Conservation (phyloP, 495 filamentous ascomycete genomes). For the Lepidopterella palustris region DNA sequence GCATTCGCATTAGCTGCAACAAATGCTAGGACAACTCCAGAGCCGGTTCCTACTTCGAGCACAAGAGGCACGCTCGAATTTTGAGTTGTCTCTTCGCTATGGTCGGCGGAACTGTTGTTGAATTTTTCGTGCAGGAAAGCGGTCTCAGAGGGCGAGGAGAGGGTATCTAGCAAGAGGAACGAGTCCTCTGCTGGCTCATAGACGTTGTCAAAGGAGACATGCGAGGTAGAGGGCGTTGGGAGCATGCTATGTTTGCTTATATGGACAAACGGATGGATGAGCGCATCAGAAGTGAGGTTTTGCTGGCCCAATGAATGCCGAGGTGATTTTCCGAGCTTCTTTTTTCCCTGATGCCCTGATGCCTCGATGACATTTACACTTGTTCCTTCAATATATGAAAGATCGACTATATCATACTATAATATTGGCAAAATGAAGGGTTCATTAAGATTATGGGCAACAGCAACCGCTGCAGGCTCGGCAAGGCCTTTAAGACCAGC, state of each 20-base stretch:
- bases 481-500: constrained; percentile 50
- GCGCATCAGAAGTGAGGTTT: background rate
- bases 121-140: constrained; percentile 65
- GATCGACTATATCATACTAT: background rate
- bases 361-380: background rate
- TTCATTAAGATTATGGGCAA: constrained; percentile 11
- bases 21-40: constrained; percentile 86
- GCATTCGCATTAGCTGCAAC: constrained; percentile 61
- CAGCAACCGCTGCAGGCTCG: constrained; percentile 24
- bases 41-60: constrained; percentile 85
- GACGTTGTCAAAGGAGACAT: constrained; percentile 75
- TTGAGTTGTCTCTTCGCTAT: background rate
- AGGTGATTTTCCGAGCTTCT: background rate
- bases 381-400: background rate
- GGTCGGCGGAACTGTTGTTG: constrained; percentile 9
- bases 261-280: background rate
- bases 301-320: background rate
- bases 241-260: constrained; percentile 52
- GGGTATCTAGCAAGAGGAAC: constrained; percentile 86
- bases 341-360: background rate
- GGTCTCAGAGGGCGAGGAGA: constrained; percentile 66
- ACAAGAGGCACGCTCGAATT: constrained; percentile 51
- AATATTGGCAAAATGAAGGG: constrained; percentile 14
- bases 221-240: constrained; percentile 84
- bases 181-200: constrained; percentile 96